Evolutionary conservation across 2,329 filamentous ascomycete genomes (phyloP), one percentile per base, ranked within the genome.

Genomic region (Penicillium decumbens): DNA sequence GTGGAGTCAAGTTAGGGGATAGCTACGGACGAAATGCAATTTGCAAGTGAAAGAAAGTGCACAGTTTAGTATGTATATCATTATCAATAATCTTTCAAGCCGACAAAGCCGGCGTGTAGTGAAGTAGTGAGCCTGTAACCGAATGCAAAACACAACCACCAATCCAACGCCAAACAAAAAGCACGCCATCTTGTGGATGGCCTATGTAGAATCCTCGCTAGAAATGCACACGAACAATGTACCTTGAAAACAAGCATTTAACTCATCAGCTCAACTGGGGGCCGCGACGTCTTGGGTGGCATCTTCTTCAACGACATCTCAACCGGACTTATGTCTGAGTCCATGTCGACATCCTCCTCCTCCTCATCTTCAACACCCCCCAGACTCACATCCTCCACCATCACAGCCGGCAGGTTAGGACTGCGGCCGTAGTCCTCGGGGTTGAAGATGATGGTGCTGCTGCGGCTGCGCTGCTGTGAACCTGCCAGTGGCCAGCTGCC

Each of bases 361-460:
- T 80, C 78, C 32, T 72, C 75, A 50, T 76, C 59, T n/a, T 70
- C 62, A n/a, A 70, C 73, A 2, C 65, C 71, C 28, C 67, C 70
- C 13, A 65, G 39, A 2, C 73, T 80, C 10, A 78, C 82, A 65
- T 85, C 81, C 64, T 83, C 81, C 2, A 85, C 80, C 61, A 81
- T 79, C 32, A 85, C 83, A 1, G 80, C 80, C 1, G 82, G 82
- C 33, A 85, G 65, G 54, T 77, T 72, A 0, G 80, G 80, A 48
- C 76, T 81, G 50, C 79, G 72, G 2, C 82, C 82, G 56, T 85
- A 80, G 38, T 83, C 78, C 47, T 80, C 76, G 0, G 82, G 82
- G 54, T 84, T 73, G 62, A 82, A 85, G 43, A 85, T 80, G 38
- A 84, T 72, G 1, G 80, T 83, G 28, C 79, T 77, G 61, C 79